Evolutionary conservation across 768 basidiomycete species (phyloP).

Genomic region (Termitomyces eurrhizus): DNA sequence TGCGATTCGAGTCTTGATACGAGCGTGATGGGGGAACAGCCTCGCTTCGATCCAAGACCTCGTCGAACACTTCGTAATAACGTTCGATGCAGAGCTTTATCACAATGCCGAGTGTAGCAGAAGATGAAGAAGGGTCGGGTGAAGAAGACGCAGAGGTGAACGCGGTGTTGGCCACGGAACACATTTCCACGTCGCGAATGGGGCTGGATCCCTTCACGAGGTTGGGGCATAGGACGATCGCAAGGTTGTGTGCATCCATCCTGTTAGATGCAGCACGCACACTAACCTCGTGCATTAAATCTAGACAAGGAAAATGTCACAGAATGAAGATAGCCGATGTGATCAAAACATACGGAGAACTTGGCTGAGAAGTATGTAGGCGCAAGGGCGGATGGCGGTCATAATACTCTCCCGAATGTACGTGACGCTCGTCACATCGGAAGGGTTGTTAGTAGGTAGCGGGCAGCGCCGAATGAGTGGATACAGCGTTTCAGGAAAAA

Average conservation of each 20-base stretch:
- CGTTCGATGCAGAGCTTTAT: slow-evolving; percentile 76
- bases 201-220: slow-evolving; percentile 69
- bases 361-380: slow-evolving; percentile 69
- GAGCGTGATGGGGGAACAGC: slow-evolving; percentile 35
- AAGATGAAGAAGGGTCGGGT: slow-evolving; percentile 17
- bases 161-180: slow-evolving; percentile 52
- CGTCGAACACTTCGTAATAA: slow-evolving; percentile 86
- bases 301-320: slow-evolving; percentile 30
- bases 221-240: slow-evolving; percentile 77
- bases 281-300: slow-evolving; percentile 78
- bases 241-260: slow-evolving; percentile 83
- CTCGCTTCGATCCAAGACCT: slow-evolving; percentile 68
- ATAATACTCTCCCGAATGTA: slow-evolving; percentile 72
- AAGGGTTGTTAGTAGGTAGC: slow-evolving; percentile 41
- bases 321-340: slow-evolving; percentile 2
- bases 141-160: neutral
- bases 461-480: slow-evolving; percentile 68
- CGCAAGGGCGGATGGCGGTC: slow-evolving; percentile 64
- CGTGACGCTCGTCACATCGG: slow-evolving; percentile 52
- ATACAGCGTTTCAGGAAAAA: slow-evolving; percentile 74
- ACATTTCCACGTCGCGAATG: slow-evolving; percentile 71
- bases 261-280: slow-evolving; percentile 60
- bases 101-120: slow-evolving; percentile 64
- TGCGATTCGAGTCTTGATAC: slow-evolving; percentile 12
- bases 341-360: slow-evolving; percentile 48